phyloP scores from a whole-genome alignment of 306 rosid species.

The Myrica gale region DNA sequence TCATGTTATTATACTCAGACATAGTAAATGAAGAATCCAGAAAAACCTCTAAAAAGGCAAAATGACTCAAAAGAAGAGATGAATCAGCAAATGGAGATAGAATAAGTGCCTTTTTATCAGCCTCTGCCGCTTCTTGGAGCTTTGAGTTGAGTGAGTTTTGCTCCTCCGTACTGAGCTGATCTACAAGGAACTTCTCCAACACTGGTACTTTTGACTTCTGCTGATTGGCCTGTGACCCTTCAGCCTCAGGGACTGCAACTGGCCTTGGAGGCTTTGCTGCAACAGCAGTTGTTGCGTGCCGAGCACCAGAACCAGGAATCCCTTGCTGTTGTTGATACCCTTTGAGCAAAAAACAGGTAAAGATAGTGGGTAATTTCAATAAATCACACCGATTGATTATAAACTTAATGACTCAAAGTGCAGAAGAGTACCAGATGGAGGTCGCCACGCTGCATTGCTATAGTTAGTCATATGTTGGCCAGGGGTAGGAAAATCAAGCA shows the following conservation, averaged over 20 bases:
- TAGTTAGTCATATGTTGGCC: slow-evolving; percentile 53
- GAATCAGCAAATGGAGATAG: slow-evolving; percentile 15
- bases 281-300: slow-evolving; percentile 37
- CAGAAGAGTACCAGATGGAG: slow-evolving; percentile 55
- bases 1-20: background rate
- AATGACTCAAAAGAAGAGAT: slow-evolving; percentile 6
- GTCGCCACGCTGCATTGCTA: slow-evolving; percentile 62
- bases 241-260: slow-evolving; percentile 51
- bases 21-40: background rate
- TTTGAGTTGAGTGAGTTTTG: slow-evolving; percentile 65
- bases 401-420: slow-evolving; percentile 11
- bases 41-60: background rate
- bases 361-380: slow-evolving; percentile 22
- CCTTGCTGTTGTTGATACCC: slow-evolving; percentile 71
- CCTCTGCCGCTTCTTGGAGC: slow-evolving; percentile 83
- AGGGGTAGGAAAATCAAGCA: slow-evolving; percentile 61
- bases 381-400: slow-evolving; percentile 13
- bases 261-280: slow-evolving; percentile 72
- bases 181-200: slow-evolving; percentile 78
- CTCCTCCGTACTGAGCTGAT: slow-evolving; percentile 87
- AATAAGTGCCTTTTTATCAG: slow-evolving; percentile 70
- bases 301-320: slow-evolving; percentile 56
- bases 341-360: slow-evolving; percentile 31
- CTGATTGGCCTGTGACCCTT: slow-evolving; percentile 47
- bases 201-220: slow-evolving; percentile 72